Base-by-base conservation (phyloP, 2,329 filamentous ascomycete species). In the Dactylellina sp. region DNA sequence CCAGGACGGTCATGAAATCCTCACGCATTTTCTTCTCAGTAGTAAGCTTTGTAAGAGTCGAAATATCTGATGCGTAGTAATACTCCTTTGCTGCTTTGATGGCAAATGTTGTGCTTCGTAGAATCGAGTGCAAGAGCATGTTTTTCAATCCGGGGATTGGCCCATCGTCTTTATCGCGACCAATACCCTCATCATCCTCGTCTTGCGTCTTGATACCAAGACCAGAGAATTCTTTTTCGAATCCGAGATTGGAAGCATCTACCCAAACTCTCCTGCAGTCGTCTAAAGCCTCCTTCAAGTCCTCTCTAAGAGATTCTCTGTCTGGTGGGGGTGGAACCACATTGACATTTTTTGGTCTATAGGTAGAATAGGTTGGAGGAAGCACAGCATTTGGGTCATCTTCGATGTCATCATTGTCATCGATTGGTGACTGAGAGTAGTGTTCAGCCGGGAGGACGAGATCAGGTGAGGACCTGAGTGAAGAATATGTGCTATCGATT, bases 281-380 rank as follows among this genome's bases (percentile, higher is more conserved):
- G 22, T 79, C 65, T 18, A 99, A 83, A 4, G 89, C 86, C 71
- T 87, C 86, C 57, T 89, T 83, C 66, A 93, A 81, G 77, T 90
- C 88, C 22, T 85, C 83, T 71, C 94, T 91, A 65, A 99, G 86
- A 75, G 94, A 89, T 53, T 88, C 84, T 76, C 94, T 88, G 71
- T 95, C 91, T 7, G 95, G 95, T 40, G 93, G 92, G 56, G 91
- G 94, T 9, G 92, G 88, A 12, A 72, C 44, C 20, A 96, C 86
- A 66, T 89, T 89, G 78, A 93, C 91, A 72, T 92, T 89, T 77
- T 91, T 89, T 79, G 93, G 89, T 77, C 91, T 93, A 81, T 98
- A 99, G 1, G 95, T 99, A 85, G 93, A 97, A 42, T 94, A 92
- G 0, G 95, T 99, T 0, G 95, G 95, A n/a, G 95, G 94, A 2